phyloP scores from a whole-genome alignment of 2,329 filamentous ascomycete species.

The Colletotrichum sp. region DNA sequence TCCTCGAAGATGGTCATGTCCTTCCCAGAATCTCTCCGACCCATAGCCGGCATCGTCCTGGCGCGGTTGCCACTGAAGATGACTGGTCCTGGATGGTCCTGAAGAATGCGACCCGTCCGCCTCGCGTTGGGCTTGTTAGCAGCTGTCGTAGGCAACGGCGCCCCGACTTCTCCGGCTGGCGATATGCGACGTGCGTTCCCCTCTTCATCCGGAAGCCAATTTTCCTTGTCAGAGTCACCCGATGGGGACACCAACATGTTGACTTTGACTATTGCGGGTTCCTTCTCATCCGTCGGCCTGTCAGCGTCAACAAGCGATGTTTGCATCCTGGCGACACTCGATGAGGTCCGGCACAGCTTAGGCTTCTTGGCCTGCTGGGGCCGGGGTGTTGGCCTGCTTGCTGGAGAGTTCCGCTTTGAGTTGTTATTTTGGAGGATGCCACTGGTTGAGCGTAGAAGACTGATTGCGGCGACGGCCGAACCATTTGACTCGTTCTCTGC shows the following conservation, averaged over 20 bases:
- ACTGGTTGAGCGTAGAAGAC: conserved; percentile 75
- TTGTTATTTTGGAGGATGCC: conserved; percentile 58
- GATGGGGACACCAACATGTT: conserved; percentile 39
- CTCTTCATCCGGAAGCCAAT: conserved; percentile 70
- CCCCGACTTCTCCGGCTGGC: conserved; percentile 29
- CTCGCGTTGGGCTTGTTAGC: conserved; percentile 39
- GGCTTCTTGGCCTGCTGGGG: conserved; percentile 61
- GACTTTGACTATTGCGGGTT: conserved; percentile 38
- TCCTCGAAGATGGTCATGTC: conserved; percentile 61
- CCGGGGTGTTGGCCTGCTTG: conserved; percentile 23
- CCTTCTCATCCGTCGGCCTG: neutral
- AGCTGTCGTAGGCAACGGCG: conserved; percentile 39
- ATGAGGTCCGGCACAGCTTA: conserved; percentile 65
- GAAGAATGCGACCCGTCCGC: conserved; percentile 45
- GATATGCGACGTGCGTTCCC: conserved; percentile 37
- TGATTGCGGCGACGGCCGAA: conserved; percentile 82
- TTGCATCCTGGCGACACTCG: conserved; percentile 68
- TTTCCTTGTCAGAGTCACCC: conserved; percentile 91
- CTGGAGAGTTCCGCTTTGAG: conserved; percentile 67
- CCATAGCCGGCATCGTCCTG: conserved; percentile 44
- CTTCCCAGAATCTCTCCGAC: conserved; percentile 32
- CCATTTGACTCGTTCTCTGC: conserved; percentile 82
- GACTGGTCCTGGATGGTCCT: conserved; percentile 40
- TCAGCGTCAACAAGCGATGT: conserved; percentile 24
- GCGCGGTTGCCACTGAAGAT: conserved; percentile 38